Conservation (phyloP, 495 filamentous ascomycete genomes). For the Penicillium bovifimosum region DNA sequence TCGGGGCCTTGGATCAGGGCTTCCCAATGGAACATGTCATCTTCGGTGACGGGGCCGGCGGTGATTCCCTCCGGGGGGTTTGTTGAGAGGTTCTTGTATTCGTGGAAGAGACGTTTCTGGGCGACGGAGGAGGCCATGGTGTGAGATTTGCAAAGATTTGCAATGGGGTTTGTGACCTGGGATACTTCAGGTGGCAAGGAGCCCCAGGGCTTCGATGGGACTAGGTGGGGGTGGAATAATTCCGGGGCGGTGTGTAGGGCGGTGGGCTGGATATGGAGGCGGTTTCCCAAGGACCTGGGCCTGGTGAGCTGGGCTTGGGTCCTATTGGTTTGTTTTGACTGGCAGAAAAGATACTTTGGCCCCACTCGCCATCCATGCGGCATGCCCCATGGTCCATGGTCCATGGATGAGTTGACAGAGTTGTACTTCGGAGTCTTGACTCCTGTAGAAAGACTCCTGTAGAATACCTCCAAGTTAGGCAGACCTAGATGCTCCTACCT, state of each 20-base stretch:
- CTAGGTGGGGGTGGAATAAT: conserved; percentile 7
- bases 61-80: conserved; percentile 91
- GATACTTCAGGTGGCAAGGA: conserved; percentile 3
- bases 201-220: conserved; percentile 1
- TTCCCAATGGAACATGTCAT: conserved; percentile 96
- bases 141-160: neutral
- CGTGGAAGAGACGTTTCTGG: conserved; percentile 91
- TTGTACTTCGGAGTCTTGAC: too few species aligned
- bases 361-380: neutral
- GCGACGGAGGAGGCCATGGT: conserved; percentile 48
- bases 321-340: neutral
- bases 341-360: neutral
- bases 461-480: too few species aligned
- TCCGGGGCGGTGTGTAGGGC: conserved; percentile 2
- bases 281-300: neutral
- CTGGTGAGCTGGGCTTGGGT: neutral
- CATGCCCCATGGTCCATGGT: too few species aligned
- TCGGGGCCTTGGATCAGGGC: conserved; percentile 92
- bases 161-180: neutral
- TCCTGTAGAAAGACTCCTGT: too few species aligned
- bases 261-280: neutral
- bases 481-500: too few species aligned
- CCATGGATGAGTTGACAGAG: too few species aligned
- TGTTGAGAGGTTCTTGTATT: conserved; percentile 83
- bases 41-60: conserved; percentile 87